These are phyloP conservation scores for Magnaporthales sp. DNA, from an alignment of 2,329 filamentous ascomycete genomes.

Conservation along the genomic window DNA sequence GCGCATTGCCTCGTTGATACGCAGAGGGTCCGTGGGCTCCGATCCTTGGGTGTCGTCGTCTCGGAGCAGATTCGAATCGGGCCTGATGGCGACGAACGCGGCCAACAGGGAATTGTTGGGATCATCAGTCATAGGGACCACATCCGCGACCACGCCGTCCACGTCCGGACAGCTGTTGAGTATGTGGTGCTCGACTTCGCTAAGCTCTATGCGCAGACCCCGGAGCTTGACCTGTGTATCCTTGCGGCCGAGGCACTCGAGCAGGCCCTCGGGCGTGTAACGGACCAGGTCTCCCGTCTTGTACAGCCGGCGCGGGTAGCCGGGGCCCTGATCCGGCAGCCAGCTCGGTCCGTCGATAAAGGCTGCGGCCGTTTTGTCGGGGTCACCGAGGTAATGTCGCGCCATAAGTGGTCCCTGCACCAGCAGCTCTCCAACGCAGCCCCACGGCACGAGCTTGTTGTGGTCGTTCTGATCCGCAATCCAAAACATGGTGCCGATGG, in stretches of 20 bases:
- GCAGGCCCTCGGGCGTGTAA: neutral
- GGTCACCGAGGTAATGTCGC: neutral
- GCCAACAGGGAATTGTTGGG: neutral
- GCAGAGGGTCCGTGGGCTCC: neutral
- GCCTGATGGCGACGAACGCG: neutral
- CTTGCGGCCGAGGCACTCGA: neutral
- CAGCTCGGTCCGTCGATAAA: constrained; percentile 2
- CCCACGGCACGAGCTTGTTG: neutral
- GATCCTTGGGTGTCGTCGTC: neutral
- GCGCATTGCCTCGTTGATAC: neutral
- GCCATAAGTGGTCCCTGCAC: neutral
- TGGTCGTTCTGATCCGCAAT: constrained; percentile 21
- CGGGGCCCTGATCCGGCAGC: neutral
- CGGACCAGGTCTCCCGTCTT: constrained; percentile 1
- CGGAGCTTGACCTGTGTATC: constrained; percentile 4
- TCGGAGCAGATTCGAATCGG: neutral
- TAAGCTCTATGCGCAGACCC: neutral
- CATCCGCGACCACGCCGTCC: constrained; percentile 2
- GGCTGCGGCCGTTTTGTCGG: constrained; percentile 4
- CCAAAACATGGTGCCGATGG: constrained; percentile 17
- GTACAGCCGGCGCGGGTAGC: neutral
- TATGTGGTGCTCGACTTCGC: constrained; percentile 6
- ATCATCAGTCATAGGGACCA: neutral
- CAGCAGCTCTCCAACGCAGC: neutral
- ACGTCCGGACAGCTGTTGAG: neutral